A percentile compares a stretch with the other conserved stretches of the same genome.
phyloP scores from a whole-genome alignment of 2,329 filamentous ascomycete genomes.

The Colletotrichum sansevieriae region DNA sequence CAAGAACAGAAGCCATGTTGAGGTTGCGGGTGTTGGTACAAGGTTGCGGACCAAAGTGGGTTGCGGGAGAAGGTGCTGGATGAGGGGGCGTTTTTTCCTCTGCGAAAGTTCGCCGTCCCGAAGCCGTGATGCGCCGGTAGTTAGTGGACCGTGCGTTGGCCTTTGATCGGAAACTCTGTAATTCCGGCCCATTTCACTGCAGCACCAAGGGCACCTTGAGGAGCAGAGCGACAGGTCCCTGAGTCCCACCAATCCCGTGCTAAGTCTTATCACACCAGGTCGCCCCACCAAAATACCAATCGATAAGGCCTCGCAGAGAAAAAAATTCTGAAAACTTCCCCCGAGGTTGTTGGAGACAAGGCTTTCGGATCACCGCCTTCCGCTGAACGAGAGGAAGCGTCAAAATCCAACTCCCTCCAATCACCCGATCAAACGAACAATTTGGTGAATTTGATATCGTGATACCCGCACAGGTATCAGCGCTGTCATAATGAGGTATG shows the following conservation, averaged over 20 bases:
- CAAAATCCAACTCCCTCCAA: slow-evolving; percentile 11
- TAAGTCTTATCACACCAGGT: slow-evolving; percentile 17
- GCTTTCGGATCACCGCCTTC: slow-evolving; percentile 40
- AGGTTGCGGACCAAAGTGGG: slow-evolving; percentile 23
- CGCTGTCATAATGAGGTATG: slow-evolving; percentile 41
- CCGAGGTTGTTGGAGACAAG: slow-evolving; percentile 18
- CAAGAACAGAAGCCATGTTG: slow-evolving; percentile 59
- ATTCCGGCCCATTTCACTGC: slow-evolving; percentile 10
- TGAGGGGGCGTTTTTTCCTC: neutral
- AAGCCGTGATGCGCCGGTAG: slow-evolving; percentile 20
- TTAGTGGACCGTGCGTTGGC: slow-evolving; percentile 14
- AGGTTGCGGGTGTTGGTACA: neutral
- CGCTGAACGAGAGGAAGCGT: slow-evolving; percentile 37
- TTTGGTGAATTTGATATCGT: slow-evolving; percentile 24
- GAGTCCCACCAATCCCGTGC: neutral
- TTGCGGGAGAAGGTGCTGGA: slow-evolving; percentile 20
- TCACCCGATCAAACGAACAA: neutral
- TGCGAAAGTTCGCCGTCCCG: slow-evolving; percentile 14
- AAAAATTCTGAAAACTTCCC: slow-evolving; percentile 41
- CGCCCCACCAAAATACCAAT: slow-evolving; percentile 34
- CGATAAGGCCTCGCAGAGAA: slow-evolving; percentile 33
- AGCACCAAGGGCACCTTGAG: too few species aligned
- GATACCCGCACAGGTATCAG: slow-evolving; percentile 40
- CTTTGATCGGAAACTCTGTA: slow-evolving; percentile 15
- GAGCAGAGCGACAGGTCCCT: too few species aligned